A percentile compares a stretch with the other conserved stretches of the same genome.
phyloP scores from a whole-genome alignment of 2,329 filamentous ascomycete genomes.

The Aspergillus candidus region DNA sequence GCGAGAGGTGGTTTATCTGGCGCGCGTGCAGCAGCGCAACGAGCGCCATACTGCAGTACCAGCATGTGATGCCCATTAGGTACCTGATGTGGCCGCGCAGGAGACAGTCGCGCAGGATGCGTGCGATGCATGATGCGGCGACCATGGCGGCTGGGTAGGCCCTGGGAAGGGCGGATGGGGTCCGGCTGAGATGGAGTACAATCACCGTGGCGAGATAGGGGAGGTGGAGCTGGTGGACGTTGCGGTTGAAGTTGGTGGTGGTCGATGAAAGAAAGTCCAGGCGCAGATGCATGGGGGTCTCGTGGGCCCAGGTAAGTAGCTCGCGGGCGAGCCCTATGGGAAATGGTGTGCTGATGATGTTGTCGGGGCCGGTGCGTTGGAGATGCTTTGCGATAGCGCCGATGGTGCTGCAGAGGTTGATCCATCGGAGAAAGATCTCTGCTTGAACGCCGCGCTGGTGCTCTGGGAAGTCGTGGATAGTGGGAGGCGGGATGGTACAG shows the following conservation, averaged over 20 bases:
- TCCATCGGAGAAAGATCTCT: slow-evolving; percentile 40
- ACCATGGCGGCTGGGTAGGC: slow-evolving; percentile 34
- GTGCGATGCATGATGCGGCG: slow-evolving; percentile 35
- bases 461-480: slow-evolving; percentile 36
- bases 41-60: slow-evolving; percentile 41
- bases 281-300: slow-evolving; percentile 29
- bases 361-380: slow-evolving; percentile 17
- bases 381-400: slow-evolving; percentile 37
- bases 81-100: slow-evolving; percentile 36
- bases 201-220: slow-evolving; percentile 41
- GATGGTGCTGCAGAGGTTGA: slow-evolving; percentile 37
- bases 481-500: slow-evolving; percentile 36
- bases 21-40: slow-evolving; percentile 38
- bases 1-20: slow-evolving; percentile 26
- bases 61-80: slow-evolving; percentile 40
- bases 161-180: slow-evolving; percentile 33
- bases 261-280: slow-evolving; percentile 23
- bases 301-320: slow-evolving; percentile 32
- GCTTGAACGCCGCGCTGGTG: slow-evolving; percentile 26
- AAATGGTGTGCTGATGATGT: slow-evolving; percentile 9
- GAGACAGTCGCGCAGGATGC: slow-evolving; percentile 37
- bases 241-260: slow-evolving; percentile 33
- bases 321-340: slow-evolving; percentile 27
- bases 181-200: slow-evolving; percentile 31
- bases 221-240: slow-evolving; percentile 40